Conservation (phyloP, 2,329 filamentous ascomycete species). For the Diplodia seriata region DNA sequence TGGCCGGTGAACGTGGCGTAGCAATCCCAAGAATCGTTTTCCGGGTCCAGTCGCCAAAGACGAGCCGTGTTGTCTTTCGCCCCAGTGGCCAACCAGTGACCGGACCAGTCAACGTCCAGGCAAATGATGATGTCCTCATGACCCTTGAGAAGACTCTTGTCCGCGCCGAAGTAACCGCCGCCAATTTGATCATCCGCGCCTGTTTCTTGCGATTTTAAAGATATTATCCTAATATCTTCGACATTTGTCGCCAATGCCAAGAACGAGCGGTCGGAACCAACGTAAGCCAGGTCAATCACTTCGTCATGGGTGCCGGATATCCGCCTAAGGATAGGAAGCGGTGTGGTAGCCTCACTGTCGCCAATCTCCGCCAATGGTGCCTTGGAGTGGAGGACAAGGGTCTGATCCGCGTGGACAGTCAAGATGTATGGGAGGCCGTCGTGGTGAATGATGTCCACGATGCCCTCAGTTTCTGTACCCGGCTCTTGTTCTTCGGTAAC, state of each 20-base stretch:
- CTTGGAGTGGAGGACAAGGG: conserved; percentile 75
- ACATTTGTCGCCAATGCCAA: conserved; percentile 94
- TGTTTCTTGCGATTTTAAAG: conserved; percentile 57
- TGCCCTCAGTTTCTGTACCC: conserved; percentile 66
- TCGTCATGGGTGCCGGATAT: conserved; percentile 98
- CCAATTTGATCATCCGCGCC: conserved; percentile 37
- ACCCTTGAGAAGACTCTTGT: conserved; percentile 83
- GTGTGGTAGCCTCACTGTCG: conserved; percentile 58
- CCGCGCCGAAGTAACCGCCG: conserved; percentile 82
- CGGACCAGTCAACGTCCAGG: conserved; percentile 94
- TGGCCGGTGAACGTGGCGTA: conserved; percentile 87
- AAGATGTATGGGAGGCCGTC: conserved; percentile 73
- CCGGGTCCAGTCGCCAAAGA: conserved; percentile 84
- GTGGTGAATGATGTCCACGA: conserved; percentile 75
- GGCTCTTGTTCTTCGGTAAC: conserved; percentile 75
- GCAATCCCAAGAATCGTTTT: conserved; percentile 76
- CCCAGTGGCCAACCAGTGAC: conserved; percentile 93
- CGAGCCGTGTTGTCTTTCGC: conserved; percentile 96
- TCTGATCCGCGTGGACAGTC: conserved; percentile 88
- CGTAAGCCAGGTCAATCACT: conserved; percentile 90
- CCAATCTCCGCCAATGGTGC: conserved; percentile 49
- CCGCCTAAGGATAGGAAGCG: conserved; percentile 70
- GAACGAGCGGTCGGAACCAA: conserved; percentile 79
- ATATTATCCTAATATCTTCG: conserved; percentile 89
- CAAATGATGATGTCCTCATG: conserved; percentile 97